These are phyloP conservation scores for Lipomyces japonicus DNA, from an alignment of 805 yeast species.

Conservation along the genomic window DNA sequence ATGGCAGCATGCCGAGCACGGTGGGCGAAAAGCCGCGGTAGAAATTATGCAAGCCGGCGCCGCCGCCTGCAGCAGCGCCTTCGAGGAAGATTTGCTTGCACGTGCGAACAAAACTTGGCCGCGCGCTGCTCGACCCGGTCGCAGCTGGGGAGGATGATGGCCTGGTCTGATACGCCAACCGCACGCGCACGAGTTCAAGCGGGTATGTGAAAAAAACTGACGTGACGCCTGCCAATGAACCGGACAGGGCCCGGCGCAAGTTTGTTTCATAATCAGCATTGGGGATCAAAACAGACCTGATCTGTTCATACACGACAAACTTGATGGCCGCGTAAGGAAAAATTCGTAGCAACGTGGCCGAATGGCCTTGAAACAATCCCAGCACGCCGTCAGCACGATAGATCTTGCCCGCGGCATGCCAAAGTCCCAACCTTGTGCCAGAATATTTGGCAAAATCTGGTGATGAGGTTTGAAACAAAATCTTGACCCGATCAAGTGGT, in stretches of 20 bases:
- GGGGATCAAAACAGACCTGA: constrained; percentile 75
- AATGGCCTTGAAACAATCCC: constrained; percentile 93
- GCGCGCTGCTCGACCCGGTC: too few relatives aligned
- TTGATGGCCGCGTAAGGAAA: constrained; percentile 97
- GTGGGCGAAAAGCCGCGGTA: constrained; percentile 95
- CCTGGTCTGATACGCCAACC: constrained; percentile 83
- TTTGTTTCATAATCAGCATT: constrained; percentile 71
- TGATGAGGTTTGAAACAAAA: constrained; percentile 89
- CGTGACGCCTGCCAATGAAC: constrained; percentile 77
- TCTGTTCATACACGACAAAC: constrained; percentile 93
- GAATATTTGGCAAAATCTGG: constrained; percentile 79
- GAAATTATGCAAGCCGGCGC: constrained; percentile 55
- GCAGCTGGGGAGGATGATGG: constrained; percentile 5
- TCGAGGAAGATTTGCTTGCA: constrained; percentile 17
- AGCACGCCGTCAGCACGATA: constrained; percentile 62
- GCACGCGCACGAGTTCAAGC: constrained; percentile 80
- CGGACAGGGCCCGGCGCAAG: constrained; percentile 74
- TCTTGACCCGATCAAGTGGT: constrained; percentile 91
- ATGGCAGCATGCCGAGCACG: constrained; percentile 91
- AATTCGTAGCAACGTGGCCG: constrained; percentile 83
- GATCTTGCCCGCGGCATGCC: constrained; percentile 66
- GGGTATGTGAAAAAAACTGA: constrained; percentile 91
- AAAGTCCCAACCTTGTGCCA: constrained; percentile 74
- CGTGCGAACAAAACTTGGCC: constrained; percentile 11
- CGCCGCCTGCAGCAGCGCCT: background rate